Evolutionary conservation across 1,284 basidiomycete species (phyloP), one percentile per base, ranked within the genome.

Genomic region (Leccinum pachyderme): DNA sequence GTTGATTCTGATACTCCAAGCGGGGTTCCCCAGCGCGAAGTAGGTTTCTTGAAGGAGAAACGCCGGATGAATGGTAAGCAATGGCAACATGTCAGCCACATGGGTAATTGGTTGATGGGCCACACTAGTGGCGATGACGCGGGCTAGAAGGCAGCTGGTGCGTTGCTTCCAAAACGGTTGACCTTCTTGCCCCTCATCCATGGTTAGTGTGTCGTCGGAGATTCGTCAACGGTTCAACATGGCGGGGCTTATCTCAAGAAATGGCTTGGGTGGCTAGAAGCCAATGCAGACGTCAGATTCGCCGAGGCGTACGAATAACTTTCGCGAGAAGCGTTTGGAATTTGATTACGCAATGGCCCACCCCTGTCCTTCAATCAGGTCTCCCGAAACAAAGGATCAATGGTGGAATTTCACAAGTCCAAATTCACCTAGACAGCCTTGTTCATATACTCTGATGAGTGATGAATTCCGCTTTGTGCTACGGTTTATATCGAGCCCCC

Each of bases 1-100:
- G 8, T 27, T 44, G 22, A 62, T 32, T 27, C 9, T 33, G 31
- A 12, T 4, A n/a, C 18, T 24, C 3, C 0, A 27, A 27, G 1
- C 27, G 13, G 35, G 18, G 46, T 48, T 47, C 49, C 50, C 22
- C 66, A 92, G 81, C 80, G 92, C 44, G 91, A 95, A 63, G 92
- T 98, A 1, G 95, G 95, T 0, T 97, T 98, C 72, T 71, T 98
- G 62, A 91, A 88, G 65, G 95, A 98, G 67, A 91, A 93, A 63
- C 78, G 95, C 39, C 77, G 95, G 43, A 74, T 98, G 64, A 98
- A 98, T 68, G 91, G 89, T 88, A 62, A 53, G 78, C 18, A n/a
- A 18, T 32, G 13, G 3, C 5, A 7, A 18, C 27, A 25, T 11
- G 7, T 41, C 11, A 41, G 6, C 18, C 11, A 22, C 33, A n/a